Evolutionary conservation across 768 basidiomycete species (phyloP).

Genomic region (Suillus placidus): DNA sequence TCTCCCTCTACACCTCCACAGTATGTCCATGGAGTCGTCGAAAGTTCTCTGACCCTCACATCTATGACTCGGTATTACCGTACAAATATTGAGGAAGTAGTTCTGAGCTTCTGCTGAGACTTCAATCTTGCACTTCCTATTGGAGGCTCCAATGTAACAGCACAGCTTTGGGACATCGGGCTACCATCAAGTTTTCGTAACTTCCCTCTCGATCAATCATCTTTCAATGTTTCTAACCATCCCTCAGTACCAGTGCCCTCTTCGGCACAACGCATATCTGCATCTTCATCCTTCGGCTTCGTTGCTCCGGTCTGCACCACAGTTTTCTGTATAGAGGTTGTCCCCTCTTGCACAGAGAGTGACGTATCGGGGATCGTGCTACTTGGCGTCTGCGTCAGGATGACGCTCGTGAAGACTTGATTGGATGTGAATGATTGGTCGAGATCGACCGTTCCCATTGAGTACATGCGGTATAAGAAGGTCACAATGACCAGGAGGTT

Average conservation of each 20-base stretch:
- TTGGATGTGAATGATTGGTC: background rate
- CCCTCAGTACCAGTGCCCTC: background rate
- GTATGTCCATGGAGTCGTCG: no score
- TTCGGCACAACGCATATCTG: background rate
- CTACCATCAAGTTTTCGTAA: background rate
- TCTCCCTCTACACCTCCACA: no score
- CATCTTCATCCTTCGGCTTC: background rate
- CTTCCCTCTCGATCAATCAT: background rate
- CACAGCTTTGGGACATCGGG: no score
- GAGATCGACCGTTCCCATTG: background rate
- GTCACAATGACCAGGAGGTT: conserved; percentile 11
- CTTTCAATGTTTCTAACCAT: background rate
- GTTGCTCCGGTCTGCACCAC: background rate
- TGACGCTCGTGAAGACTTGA: background rate
- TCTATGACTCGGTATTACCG: no score
- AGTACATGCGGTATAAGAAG: background rate
- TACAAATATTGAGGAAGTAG: no score
- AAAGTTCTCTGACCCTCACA: no score
- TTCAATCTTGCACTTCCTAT: no score
- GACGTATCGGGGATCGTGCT: background rate
- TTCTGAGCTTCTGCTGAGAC: no score
- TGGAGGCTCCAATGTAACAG: no score
- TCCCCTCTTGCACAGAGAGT: background rate
- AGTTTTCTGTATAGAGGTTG: background rate
- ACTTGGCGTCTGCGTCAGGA: background rate